Conservation (phyloP, 768 basidiomycete genomes). For the Termitomyces sp. region DNA sequence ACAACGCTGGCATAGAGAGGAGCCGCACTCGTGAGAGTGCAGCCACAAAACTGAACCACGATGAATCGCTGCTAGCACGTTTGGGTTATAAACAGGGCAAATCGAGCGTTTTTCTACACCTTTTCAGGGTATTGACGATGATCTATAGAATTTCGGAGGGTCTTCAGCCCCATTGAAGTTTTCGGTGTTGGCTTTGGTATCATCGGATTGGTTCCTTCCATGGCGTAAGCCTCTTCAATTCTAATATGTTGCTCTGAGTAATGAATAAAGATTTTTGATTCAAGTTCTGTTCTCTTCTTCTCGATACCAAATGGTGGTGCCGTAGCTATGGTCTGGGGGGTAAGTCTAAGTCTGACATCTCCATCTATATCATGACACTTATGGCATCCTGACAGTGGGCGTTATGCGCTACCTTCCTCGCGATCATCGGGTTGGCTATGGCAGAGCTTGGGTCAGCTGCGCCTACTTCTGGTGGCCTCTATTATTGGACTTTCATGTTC, state of each 20-base stretch:
- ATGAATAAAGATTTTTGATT: background rate
- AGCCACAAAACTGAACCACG: conserved; percentile 6
- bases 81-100: conserved; percentile 19
- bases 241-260: too few species aligned
- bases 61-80: conserved; percentile 17
- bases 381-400: conserved; percentile 47
- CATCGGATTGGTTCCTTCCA: conserved; percentile 63
- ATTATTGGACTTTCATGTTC: conserved; percentile 66
- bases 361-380: conserved; percentile 15
- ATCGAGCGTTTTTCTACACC: background rate
- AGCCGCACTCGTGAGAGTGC: background rate
- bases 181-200: conserved; percentile 71
- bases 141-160: conserved; percentile 47
- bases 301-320: conserved; percentile 66
- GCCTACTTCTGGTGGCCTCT: conserved; percentile 72
- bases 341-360: conserved; percentile 23
- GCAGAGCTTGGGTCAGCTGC: conserved; percentile 74
- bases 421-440: conserved; percentile 62
- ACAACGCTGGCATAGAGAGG: background rate
- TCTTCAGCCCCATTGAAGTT: conserved; percentile 55
- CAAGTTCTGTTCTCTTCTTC: conserved; percentile 41
- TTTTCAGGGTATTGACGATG: background rate
- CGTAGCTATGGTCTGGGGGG: conserved; percentile 72
- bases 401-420: conserved; percentile 57
- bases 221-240: conserved; percentile 35